These are phyloP conservation scores for Penicillium coffeae DNA, from an alignment of 495 filamentous ascomycete genomes.

Conservation along the genomic window DNA sequence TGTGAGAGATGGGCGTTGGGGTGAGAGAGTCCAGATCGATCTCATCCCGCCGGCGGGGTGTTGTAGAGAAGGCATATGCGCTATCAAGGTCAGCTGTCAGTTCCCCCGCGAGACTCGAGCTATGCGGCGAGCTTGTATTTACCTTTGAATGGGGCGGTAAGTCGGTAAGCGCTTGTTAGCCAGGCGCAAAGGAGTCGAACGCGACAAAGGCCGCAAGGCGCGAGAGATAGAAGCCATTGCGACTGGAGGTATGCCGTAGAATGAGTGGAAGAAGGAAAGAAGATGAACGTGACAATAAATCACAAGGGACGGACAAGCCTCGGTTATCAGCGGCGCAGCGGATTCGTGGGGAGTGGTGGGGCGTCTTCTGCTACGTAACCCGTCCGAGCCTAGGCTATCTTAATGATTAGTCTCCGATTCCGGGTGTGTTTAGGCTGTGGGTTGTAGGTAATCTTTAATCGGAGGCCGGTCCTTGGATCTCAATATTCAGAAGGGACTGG, in stretches of 20 bases:
- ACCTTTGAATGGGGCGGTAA: slow-evolving; percentile 45
- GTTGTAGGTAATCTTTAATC: not conserved
- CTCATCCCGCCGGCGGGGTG: slow-evolving; percentile 52
- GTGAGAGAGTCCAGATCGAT: slow-evolving; percentile 67
- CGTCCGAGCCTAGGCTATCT: slow-evolving; percentile 9
- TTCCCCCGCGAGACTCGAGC: not conserved
- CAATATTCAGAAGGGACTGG: too few relatives aligned
- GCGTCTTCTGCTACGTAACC: not conserved
- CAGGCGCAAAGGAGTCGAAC: slow-evolving; percentile 47
- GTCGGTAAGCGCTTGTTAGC: slow-evolving; percentile 39
- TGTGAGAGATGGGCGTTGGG: slow-evolving; percentile 88
- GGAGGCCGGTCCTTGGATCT: too few relatives aligned
- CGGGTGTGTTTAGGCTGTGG: not conserved
- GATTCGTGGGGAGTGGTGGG: slow-evolving; percentile 4
- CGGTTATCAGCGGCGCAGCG: slow-evolving; percentile 35
- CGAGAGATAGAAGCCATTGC: slow-evolving; percentile 69
- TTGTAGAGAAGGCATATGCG: slow-evolving; percentile 68
- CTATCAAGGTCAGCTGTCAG: slow-evolving; percentile 25
- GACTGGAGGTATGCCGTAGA: not conserved
- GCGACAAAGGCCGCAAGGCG: slow-evolving; percentile 64
- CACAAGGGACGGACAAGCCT: slow-evolving; percentile 34
- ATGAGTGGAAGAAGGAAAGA: not conserved
- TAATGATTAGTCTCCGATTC: not conserved
- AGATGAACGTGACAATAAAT: slow-evolving; percentile 19
- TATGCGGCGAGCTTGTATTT: not conserved